Conservation (phyloP, 768 basidiomycete species). For the Tulasnella sp. region DNA sequence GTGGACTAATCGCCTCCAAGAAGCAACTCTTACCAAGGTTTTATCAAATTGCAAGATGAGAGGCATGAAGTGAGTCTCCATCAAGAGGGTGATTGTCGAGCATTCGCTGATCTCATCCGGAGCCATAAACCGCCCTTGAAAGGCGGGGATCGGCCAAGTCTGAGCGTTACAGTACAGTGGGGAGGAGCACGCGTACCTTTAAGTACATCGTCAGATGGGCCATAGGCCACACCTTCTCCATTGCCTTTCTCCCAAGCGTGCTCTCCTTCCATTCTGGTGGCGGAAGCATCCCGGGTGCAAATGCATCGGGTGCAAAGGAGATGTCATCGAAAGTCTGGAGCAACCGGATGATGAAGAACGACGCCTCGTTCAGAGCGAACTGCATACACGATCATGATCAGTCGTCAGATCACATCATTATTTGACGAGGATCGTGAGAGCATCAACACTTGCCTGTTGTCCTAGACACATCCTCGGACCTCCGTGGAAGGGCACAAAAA, state of each 20-base stretch:
- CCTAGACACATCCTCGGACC: constrained; percentile 40
- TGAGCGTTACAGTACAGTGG: too few relatives aligned
- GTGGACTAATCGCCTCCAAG: too few relatives aligned
- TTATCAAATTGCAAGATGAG: too few relatives aligned
- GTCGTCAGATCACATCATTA: constrained; percentile 10
- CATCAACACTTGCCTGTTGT: constrained; percentile 25
- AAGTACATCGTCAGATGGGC: constrained; percentile 53
- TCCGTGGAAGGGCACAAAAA: constrained; percentile 64
- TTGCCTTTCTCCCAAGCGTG: constrained; percentile 34
- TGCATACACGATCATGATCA: constrained; percentile 38
- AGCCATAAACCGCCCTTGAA: too few relatives aligned
- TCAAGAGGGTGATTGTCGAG: too few relatives aligned
- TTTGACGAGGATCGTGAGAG: not conserved
- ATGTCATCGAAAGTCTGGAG: constrained; percentile 55
- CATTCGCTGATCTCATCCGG: too few relatives aligned
- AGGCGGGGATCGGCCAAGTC: too few relatives aligned
- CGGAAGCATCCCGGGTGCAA: constrained; percentile 51
- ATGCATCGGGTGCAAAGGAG: constrained; percentile 47
- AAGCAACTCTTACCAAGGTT: too few relatives aligned
- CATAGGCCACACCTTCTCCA: constrained; percentile 52
- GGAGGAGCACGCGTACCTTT: constrained; percentile 34
- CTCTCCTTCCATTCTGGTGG: constrained; percentile 44
- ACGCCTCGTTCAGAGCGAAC: constrained; percentile 65
- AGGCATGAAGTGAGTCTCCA: too few relatives aligned
- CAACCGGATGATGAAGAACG: constrained; percentile 58